Percentiles rank a stretch among this genome's conserved stretches.
phyloP scores from a whole-genome alignment of 768 basidiomycete genomes.

The Butyriboletus loyo region DNA sequence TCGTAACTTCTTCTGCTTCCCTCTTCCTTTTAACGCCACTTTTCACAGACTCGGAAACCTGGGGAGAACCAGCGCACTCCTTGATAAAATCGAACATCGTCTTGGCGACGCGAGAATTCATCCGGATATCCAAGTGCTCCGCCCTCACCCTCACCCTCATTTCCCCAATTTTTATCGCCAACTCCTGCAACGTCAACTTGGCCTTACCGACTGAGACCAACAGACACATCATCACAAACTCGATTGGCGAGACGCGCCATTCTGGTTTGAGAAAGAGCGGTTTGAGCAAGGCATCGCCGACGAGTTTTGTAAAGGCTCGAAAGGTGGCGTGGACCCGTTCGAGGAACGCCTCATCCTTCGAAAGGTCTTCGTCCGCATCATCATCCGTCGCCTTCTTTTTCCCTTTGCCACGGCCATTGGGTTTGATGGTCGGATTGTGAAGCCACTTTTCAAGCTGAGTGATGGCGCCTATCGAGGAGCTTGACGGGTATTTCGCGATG shows the following conservation, averaged over 20 bases:
- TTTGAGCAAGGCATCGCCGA: constrained; percentile 34
- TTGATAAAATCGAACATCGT: constrained; percentile 53
- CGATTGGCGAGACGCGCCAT: constrained; percentile 62
- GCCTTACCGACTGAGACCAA: constrained; percentile 52
- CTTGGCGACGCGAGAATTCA: constrained; percentile 57
- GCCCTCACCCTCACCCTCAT: constrained; percentile 57
- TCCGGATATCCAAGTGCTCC: constrained; percentile 60
- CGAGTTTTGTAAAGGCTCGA: constrained; percentile 45
- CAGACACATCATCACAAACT: constrained; percentile 57
- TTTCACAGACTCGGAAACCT: neutral
- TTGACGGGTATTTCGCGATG: constrained; percentile 44
- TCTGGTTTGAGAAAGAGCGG: constrained; percentile 38
- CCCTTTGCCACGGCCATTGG: constrained; percentile 1
- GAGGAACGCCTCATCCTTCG: constrained; percentile 33
- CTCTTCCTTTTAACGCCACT: constrained; percentile 23
- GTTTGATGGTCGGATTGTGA: constrained; percentile 16
- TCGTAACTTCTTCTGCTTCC: constrained; percentile 16
- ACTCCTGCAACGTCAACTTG: constrained; percentile 33
- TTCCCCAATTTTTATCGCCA: constrained; percentile 43
- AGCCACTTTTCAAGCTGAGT: constrained; percentile 53
- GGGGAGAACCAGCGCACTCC: constrained; percentile 10
- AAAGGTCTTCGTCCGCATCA: constrained; percentile 17
- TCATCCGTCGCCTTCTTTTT: constrained; percentile 21
- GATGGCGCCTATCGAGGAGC: constrained; percentile 30
- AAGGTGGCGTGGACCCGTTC: constrained; percentile 42